Conservation (phyloP, 192 early-diverging fungal genomes). For the Funneliformis mosseae region DNA sequence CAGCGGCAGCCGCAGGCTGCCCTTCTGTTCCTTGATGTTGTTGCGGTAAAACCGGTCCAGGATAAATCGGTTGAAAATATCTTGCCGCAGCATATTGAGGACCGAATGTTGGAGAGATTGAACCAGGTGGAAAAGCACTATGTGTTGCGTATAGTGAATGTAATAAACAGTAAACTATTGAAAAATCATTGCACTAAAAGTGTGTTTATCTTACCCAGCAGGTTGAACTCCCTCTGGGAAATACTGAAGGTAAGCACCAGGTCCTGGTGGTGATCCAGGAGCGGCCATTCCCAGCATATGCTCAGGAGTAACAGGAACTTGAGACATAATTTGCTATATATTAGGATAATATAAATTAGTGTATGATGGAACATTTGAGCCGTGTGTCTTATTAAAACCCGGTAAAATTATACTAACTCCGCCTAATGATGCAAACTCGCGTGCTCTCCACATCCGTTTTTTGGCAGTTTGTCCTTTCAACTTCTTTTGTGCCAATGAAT, state of each 20-base stretch:
- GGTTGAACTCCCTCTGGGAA: conserved; percentile 32
- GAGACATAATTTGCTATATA: not conserved
- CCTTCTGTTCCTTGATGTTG: conserved; percentile 15
- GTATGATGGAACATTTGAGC: not conserved
- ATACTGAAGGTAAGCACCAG: conserved; percentile 20
- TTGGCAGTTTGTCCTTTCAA: conserved; percentile 66
- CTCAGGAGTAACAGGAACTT: conserved; percentile 51
- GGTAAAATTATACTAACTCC: conserved; percentile 20
- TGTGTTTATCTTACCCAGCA: conserved; percentile 11
- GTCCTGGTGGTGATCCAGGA: conserved; percentile 29
- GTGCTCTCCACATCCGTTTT: conserved; percentile 43
- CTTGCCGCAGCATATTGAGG: conserved; percentile 24
- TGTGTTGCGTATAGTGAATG: no score
- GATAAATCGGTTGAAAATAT: conserved; percentile 28
- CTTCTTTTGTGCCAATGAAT: conserved; percentile 76
- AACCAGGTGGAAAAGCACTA: conserved; percentile 23
- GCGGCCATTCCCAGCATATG: conserved; percentile 50
- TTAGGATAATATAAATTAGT: not conserved
- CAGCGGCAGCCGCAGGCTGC: not conserved
- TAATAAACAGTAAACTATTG: not conserved
- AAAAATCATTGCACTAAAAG: not conserved
- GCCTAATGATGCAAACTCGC: conserved; percentile 46
- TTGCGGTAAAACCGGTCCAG: not conserved
- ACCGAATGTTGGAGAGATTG: conserved; percentile 26
- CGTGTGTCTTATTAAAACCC: not conserved